Conservation (phyloP, 257 asterid genomes). For the Penstemon davidsonii region DNA sequence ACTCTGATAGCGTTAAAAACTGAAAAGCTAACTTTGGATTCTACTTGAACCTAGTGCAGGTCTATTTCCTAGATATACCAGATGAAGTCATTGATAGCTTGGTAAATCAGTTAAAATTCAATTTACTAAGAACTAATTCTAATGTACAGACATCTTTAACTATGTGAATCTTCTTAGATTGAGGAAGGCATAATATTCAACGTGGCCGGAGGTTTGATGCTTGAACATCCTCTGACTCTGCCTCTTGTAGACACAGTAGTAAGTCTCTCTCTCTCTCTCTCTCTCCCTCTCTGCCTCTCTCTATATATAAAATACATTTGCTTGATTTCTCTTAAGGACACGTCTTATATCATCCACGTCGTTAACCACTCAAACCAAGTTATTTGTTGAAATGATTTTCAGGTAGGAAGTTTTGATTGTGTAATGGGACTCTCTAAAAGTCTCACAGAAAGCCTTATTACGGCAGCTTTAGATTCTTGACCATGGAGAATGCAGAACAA, state of each 20-base stretch:
- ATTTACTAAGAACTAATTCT: not conserved
- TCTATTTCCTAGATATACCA: constrained; percentile 83
- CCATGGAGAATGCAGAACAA: too few relatives aligned
- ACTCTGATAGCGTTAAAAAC: not conserved
- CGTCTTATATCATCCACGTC: not conserved
- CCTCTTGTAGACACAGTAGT: constrained; percentile 86
- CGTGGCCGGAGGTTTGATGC: constrained; percentile 95
- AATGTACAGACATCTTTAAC: constrained; percentile 26
- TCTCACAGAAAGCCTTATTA: constrained; percentile 66
- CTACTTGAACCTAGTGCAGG: constrained; percentile 44
- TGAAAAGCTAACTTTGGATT: constrained; percentile 24
- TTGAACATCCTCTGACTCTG: constrained; percentile 79
- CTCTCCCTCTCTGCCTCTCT: too few relatives aligned
- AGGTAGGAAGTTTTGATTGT: constrained; percentile 80
- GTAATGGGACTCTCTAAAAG: constrained; percentile 86
- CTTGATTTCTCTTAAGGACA: not conserved
- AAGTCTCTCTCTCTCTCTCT: too few relatives aligned
- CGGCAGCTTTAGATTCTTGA: too few relatives aligned
- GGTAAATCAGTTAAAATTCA: constrained; percentile 44
- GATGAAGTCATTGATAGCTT: constrained; percentile 68
- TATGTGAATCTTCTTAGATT: constrained; percentile 44
- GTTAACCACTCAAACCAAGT: not conserved
- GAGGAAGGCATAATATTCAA: constrained; percentile 71
- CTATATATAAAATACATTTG: constrained; percentile 20
- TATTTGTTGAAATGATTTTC: constrained; percentile 13